Conservation (phyloP, 805 yeast species). For the Wickerhamomyces bovis region DNA sequence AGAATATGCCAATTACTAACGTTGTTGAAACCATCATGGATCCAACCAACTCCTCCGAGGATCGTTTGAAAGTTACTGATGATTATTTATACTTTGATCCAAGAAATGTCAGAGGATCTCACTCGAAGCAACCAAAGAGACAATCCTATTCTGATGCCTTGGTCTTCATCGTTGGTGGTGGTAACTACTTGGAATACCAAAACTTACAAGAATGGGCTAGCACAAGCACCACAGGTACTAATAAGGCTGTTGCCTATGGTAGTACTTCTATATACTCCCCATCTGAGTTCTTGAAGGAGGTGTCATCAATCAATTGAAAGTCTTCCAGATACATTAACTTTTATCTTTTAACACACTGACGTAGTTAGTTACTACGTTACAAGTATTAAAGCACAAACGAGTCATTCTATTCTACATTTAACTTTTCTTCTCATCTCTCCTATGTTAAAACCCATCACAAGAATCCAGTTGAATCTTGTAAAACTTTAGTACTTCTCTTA, state of each 20-base stretch:
- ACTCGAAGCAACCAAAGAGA: conserved; percentile 82
- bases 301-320: conserved; percentile 35
- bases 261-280: conserved; percentile 76
- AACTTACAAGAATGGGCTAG: conserved; percentile 86
- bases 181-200: conserved; percentile 89
- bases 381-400: neutral
- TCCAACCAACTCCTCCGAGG: conserved; percentile 58
- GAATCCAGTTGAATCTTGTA: conserved; percentile 33
- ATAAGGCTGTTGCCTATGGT: conserved; percentile 73
- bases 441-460: conserved; percentile 18
- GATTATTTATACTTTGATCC: conserved; percentile 92
- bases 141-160: conserved; percentile 73
- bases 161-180: conserved; percentile 95
- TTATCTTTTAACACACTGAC: conserved; percentile 1
- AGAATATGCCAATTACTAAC: conserved; percentile 82
- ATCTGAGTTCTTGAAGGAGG: conserved; percentile 59
- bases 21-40: conserved; percentile 90
- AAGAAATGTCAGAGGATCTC: conserved; percentile 77
- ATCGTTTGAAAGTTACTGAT: conserved; percentile 70
- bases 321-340: neutral
- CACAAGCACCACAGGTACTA: conserved; percentile 29
- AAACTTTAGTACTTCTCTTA: conserved; percentile 66
- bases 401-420: conserved; percentile 6
- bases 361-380: neutral
- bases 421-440: neutral